Evolutionary conservation across 805 yeast species (phyloP).

Genomic region (Teunomyces pallodes): DNA sequence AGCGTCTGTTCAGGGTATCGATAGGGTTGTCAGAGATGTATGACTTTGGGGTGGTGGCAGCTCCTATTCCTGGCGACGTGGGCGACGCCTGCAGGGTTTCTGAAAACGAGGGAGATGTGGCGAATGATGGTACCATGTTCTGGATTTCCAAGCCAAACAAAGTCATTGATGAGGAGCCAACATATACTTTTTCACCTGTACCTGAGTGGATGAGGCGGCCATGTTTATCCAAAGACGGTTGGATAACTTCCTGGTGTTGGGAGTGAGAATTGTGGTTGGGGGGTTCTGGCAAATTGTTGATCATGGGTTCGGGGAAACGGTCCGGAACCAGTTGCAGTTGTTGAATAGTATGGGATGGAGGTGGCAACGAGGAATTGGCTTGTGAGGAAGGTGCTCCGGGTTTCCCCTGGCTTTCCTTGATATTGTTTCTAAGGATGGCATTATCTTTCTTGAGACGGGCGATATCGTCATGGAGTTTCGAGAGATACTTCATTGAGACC

Average conservation of each 20-base stretch:
- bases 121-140: conserved; percentile 48
- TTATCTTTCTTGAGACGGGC: conserved; percentile 65
- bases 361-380: neutral
- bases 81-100: conserved; percentile 6
- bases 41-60: conserved; percentile 7
- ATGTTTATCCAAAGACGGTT: conserved; percentile 68
- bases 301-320: neutral
- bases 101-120: conserved; percentile 13
- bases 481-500: conserved; percentile 67
- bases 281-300: neutral
- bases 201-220: conserved; percentile 72
- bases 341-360: conserved; percentile 8
- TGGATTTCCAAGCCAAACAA: conserved; percentile 76
- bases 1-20: conserved; percentile 11
- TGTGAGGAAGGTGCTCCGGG: neutral
- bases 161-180: conserved; percentile 83
- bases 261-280: conserved; percentile 3
- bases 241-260: conserved; percentile 49
- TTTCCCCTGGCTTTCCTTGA: conserved; percentile 26
- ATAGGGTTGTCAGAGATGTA: neutral
- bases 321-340: conserved; percentile 7
- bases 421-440: conserved; percentile 48
- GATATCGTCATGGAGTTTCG: conserved; percentile 65
- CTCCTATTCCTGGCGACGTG: conserved; percentile 9
- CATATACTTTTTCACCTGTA: conserved; percentile 72